Conservation (phyloP, 371 early-diverging fungal species). For the Syncephalis plumigaleata region DNA sequence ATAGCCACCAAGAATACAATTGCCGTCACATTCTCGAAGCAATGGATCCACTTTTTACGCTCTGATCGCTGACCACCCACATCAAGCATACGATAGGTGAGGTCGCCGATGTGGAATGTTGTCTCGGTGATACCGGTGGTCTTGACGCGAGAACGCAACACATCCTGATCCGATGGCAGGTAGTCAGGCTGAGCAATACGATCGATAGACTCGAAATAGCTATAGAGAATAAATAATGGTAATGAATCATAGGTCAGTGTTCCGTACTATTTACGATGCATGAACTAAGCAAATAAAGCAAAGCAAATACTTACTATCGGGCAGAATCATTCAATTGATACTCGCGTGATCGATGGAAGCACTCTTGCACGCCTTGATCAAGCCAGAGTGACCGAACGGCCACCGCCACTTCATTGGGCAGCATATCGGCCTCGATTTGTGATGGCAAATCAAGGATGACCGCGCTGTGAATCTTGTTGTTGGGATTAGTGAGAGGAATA, state of each 20-base stretch:
- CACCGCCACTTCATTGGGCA: slow-evolving; percentile 55
- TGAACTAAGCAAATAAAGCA: background rate
- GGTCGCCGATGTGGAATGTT: slow-evolving; percentile 61
- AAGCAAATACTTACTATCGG: slow-evolving; percentile 48
- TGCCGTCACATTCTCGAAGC: slow-evolving; percentile 90
- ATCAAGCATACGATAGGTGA: slow-evolving; percentile 85
- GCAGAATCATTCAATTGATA: slow-evolving; percentile 87
- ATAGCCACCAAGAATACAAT: slow-evolving; percentile 90
- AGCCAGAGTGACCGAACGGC: slow-evolving; percentile 70
- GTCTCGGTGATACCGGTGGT: slow-evolving; percentile 86
- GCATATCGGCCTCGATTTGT: slow-evolving; percentile 66
- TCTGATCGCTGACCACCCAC: slow-evolving; percentile 91
- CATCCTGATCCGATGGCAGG: slow-evolving; percentile 79
- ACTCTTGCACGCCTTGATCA: slow-evolving; percentile 64
- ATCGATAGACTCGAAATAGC: slow-evolving; percentile 85
- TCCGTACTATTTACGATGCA: too few species aligned
- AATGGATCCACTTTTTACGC: slow-evolving; percentile 91
- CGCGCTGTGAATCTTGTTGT: slow-evolving; percentile 40
- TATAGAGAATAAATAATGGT: slow-evolving; percentile 8
- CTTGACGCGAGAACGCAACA: slow-evolving; percentile 70
- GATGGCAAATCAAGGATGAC: slow-evolving; percentile 57
- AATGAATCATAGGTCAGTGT: background rate
- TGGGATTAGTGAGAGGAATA: slow-evolving; percentile 34
- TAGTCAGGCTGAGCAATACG: slow-evolving; percentile 64
- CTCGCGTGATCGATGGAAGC: slow-evolving; percentile 74